Evolutionary conservation across 2,329 filamentous ascomycete species (phyloP), one percentile per base, ranked within the genome.

Genomic region (Talaromyces sp.): DNA sequence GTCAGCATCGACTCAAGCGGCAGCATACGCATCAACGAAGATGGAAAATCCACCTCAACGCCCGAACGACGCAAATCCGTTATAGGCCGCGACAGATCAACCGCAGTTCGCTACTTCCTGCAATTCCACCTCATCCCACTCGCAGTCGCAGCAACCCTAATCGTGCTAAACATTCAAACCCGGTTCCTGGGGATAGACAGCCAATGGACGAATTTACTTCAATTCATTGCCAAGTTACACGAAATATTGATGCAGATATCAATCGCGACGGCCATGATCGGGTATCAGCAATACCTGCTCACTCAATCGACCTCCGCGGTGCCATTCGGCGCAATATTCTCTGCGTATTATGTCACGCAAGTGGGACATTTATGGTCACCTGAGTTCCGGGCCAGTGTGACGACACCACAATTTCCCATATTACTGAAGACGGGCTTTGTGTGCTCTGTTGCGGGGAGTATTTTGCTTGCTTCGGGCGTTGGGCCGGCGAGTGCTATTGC

Each of bases 401-500:
- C 62, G 27, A 33, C 41, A 6, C 19, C 41, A 6, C 33, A 15
- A 7, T 61, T 49, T 9, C 45, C 59, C 1, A 19, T 58, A 5
- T 22, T 61, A 11, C 17, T 67, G 43, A 67, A 67, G 25, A 49
- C 47, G 2, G 54, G 19, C 13, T 67, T 67, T 33, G 8, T 67
- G 45, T 47, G 58, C 19, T 65, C 62, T 65, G 57, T 67, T 19
- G 41, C 62, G 4, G 50, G 54, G 17, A 67, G 65, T 39, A 67
- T 65, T 27, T 25, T 64, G n/a, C 62, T 67, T 39, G 62, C 62
- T 22, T 47, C 62, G 8, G 62, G 45, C 1, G 65, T 65, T 27
- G 65, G 65, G 5, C 65, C 62, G 13, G 54, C 65, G n/a, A 67
- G 62, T 25, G 65, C 65, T 17, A 67, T 67, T 49, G 65, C 65